Evolutionary conservation across 2,329 filamentous ascomycete species (phyloP), one percentile per base, ranked within the genome.

Genomic region (Fusarium metavorans): DNA sequence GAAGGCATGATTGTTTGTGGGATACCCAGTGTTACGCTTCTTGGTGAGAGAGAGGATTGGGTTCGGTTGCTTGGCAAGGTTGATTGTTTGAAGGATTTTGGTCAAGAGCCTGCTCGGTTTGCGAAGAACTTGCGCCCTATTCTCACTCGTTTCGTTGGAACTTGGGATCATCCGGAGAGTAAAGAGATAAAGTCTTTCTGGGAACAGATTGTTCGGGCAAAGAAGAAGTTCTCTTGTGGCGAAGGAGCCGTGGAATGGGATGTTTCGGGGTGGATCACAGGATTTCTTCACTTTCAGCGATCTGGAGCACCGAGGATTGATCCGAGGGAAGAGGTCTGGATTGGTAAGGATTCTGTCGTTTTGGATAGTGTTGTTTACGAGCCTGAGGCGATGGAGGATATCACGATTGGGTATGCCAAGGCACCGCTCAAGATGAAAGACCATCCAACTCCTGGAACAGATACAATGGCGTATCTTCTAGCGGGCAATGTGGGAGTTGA

Each of bases 261-360:
- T 56, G 68, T 87, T 3, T 85, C 83, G 0, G 87, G 88, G 6
- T 89, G 87, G 87, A 82, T 88, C 62, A 85, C 85, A 1, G 85
- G 83, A 0, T 88, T 89, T 69, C 80, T 84, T 72, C 85, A 85
- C 71, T 89, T 86, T 85, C 74, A 79, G 18, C 76, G 73, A 1
- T 67, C 82, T 18, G 87, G 87, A 0, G 39, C 57, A 1, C 62
- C 77, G 39, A 63, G 77, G 9, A 64, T 80, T 16, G 56, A 64
- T 20, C 65, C 72, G 3, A 71, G 77, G 6, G 57, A 67, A 3
- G 56, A 70, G 50, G 54, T 66, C 2, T 58, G 35, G 2, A 50
- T 59, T 5, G 61, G 64, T 20, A 61, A 64, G 14, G 13, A 27
- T 8, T 37, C 68, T 5, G 56, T 80, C 5, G 77, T 65, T 16